A percentile compares a stretch with the other conserved stretches of the same genome.
phyloP scores from a whole-genome alignment of 306 rosid species.

The Vicia faba region DNA sequence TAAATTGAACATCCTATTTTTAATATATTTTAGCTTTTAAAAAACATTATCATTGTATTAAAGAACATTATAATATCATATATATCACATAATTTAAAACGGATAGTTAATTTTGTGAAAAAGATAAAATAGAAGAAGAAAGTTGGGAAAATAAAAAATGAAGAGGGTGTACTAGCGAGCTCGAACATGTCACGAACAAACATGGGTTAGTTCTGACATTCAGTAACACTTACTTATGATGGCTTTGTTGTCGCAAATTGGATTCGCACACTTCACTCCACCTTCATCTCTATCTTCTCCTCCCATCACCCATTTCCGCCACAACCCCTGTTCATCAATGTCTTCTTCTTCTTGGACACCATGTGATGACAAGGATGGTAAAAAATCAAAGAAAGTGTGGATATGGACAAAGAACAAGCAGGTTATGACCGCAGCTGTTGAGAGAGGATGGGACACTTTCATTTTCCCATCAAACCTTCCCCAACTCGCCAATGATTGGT shows the following conservation, averaged over 20 bases:
- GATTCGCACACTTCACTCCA: constrained; percentile 20
- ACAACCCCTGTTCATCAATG: constrained; percentile 38
- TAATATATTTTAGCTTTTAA: too few species aligned
- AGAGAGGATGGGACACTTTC: constrained; percentile 90
- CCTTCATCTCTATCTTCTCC: constrained; percentile 7
- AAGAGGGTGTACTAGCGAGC: too few species aligned
- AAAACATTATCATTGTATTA: too few species aligned
- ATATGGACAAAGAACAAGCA: constrained; percentile 71
- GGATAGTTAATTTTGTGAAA: too few species aligned
- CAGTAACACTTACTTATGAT: background rate
- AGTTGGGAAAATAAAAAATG: too few species aligned
- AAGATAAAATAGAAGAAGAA: too few species aligned
- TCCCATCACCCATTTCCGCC: constrained; percentile 34
- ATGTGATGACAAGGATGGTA: constrained; percentile 38
- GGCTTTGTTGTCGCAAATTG: constrained; percentile 6
- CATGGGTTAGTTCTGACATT: background rate
- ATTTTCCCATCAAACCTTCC: constrained; percentile 53
- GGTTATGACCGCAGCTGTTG: constrained; percentile 88
- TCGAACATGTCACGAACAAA: too few species aligned
- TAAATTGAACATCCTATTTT: too few species aligned
- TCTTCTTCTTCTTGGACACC: constrained; percentile 37
- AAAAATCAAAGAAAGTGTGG: constrained; percentile 72
- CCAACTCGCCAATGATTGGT: constrained; percentile 74
- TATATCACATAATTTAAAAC: too few species aligned
- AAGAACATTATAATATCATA: too few species aligned